Evolutionary conservation across 345 rosid species (phyloP).

Genomic region (Luvunga scandens): DNA sequence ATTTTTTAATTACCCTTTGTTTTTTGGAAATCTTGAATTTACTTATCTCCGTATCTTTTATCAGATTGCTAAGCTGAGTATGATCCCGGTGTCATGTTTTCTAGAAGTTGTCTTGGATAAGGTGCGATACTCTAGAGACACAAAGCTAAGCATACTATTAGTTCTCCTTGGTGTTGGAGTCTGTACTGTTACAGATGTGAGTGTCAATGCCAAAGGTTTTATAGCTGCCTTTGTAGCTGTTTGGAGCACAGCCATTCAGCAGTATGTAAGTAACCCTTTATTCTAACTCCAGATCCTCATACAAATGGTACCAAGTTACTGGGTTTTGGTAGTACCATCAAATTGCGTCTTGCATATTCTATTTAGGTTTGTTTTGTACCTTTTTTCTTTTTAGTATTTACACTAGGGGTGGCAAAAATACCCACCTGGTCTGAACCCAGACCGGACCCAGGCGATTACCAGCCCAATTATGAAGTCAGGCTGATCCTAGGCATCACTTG

Average conservation of each 20-base stretch:
- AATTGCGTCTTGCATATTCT: not conserved
- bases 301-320: not conserved
- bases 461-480: too few species aligned
- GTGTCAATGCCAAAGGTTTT: constrained; percentile 91
- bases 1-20: not conserved
- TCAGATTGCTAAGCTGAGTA: constrained; percentile 97
- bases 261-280: constrained; percentile 66
- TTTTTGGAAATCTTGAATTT: constrained; percentile 11
- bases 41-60: constrained; percentile 11
- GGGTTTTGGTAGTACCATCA: not conserved
- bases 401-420: too few species aligned
- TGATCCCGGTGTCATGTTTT: constrained; percentile 97
- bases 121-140: constrained; percentile 89
- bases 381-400: not conserved
- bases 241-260: constrained; percentile 98
- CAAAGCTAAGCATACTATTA: constrained; percentile 88
- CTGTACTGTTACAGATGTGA: constrained; percentile 97
- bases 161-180: constrained; percentile 98
- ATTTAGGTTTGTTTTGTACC: not conserved
- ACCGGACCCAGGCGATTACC: too few species aligned
- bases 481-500: too few species aligned
- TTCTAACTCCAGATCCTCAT: constrained; percentile 3
- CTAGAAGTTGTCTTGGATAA: constrained; percentile 93
- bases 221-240: constrained; percentile 88
- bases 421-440: too few species aligned